Evolutionary conservation across 2,329 filamentous ascomycete species (phyloP), one percentile per base, ranked within the genome.

Genomic region (Botrytis galanthina): DNA sequence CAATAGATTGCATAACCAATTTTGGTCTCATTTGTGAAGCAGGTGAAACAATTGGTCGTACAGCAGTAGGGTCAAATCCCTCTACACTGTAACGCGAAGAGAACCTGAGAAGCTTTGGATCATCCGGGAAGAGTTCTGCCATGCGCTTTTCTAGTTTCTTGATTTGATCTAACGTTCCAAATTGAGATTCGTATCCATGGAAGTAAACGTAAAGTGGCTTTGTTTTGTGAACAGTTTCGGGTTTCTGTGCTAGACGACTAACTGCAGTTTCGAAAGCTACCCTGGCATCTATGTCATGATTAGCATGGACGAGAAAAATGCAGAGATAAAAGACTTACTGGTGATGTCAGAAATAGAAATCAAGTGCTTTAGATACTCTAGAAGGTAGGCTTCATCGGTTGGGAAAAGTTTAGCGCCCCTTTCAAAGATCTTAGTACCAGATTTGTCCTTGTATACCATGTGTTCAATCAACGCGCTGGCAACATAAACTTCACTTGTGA

Each of bases 261-360:
- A 98, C 93, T 26, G 95, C 94, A 26, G 95, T 98, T 82, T 98
- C 96, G 79, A 99, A 99, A 3, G 98, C 94, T 16, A 96, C 95
- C 77, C 96, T 90, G 48, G 96, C 96, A 86, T 99, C 94, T 95
- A 78, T 29, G 48, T 57, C 14, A 32, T 29, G 18, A 70, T 81
- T 77, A 81, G 78, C 42, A 73, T 59, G 7, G 2, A 26, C 3
- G 14, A 37, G 5, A 37, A 9, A 3, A 57, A 12, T 18, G 14
- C 9, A 20, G 14, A 18, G 14, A 1, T 22, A 44, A 22, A 46
- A 46, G 14, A 87, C 93, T 87, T 87, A 97, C 93, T 98, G 46
- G 94, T 97, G 66, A 94, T 91, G 82, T 99, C 96, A 78, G 97
- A 95, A 81, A 93, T 94, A 20, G 93, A 92, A 79, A 98, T 92